Evolutionary conservation across 805 yeast species (phyloP), one percentile per base, ranked within the genome.

Genomic region (Wickerhamomyces alni): DNA sequence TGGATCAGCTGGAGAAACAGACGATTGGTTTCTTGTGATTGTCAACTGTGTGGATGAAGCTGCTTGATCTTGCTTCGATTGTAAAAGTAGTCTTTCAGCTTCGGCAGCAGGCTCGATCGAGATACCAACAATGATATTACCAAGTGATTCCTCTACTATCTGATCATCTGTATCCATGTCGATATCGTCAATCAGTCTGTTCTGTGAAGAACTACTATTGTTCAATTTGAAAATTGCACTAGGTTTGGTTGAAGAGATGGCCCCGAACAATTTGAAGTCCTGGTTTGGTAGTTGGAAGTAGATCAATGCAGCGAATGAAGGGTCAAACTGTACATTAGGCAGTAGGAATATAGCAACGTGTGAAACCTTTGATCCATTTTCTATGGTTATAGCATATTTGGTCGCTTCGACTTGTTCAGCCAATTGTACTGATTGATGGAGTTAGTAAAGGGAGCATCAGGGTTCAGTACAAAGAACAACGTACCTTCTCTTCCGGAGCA

Each of bases 181-280:
- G 67, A 75, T 71, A 45, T 77, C 85, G 35, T 79, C 83, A 7
- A 72, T 53, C 17, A 74, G 74, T 42, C 62, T 65, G 21, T 37
- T 35, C n/a, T 45, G 44, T 3, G 41, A 28, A 11, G 45, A 39
- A 22, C 36, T 48, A 8, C 58, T 48, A 45, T 68, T 70, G 55
- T 80, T 86, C 42, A 91, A 74, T 54, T 82, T 83, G 67, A 85
- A 93, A 3, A 93, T 93, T 0, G 97, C 96, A 42, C 95, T 85
- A 28, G 94, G 98, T 57, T 91, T 93, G 28, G 61, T 64, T 0
- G 70, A 62, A 33, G 74, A 72, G 21, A 83, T 54, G 11, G 79
- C 79, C 4, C 91, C 91, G 40, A 82, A 68, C 12, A 86, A 65
- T 47, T 74, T 74, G 60, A 82, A 85, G 24, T 82, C 70, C 40